phyloP scores from a whole-genome alignment of 2,329 filamentous ascomycete species.

The Dactylellina cionopaga region DNA sequence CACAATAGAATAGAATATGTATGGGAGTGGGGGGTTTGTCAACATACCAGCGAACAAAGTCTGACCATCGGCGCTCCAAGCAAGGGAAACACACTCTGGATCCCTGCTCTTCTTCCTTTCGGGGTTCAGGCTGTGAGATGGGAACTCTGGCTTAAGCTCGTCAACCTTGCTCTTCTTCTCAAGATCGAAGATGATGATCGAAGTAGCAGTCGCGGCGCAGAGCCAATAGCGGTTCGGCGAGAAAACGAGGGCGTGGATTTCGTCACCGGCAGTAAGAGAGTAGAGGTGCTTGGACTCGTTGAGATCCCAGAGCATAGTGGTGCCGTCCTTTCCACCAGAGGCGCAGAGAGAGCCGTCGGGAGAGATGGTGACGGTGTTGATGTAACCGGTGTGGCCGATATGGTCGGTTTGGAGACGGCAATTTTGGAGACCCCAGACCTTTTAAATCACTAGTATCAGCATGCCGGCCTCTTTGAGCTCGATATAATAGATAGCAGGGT shows the following conservation, averaged over 20 bases:
- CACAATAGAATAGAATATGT: background rate
- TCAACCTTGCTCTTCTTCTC: slow-evolving; percentile 99
- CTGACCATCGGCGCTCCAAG: slow-evolving; percentile 98
- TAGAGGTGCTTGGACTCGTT: slow-evolving; percentile 99
- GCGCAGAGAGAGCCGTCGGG: slow-evolving; percentile 51
- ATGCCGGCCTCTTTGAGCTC: background rate
- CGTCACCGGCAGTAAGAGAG: slow-evolving; percentile 98
- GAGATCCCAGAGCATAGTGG: slow-evolving; percentile 64
- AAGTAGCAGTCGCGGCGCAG: slow-evolving; percentile 94
- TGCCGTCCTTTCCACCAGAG: slow-evolving; percentile 50
- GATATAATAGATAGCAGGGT: slow-evolving; percentile 13
- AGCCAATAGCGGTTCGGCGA: slow-evolving; percentile 99
- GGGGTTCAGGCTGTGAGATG: slow-evolving; percentile 74
- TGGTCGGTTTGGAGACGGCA: slow-evolving; percentile 71
- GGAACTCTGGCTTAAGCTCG: slow-evolving; percentile 98
- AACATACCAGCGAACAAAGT: slow-evolving; percentile 87
- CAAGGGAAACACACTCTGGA: slow-evolving; percentile 96
- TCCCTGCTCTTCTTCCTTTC: slow-evolving; percentile 90
- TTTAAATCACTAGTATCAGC: slow-evolving; percentile 64
- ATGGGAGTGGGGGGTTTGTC: background rate
- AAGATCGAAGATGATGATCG: slow-evolving; percentile 99
- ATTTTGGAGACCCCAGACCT: slow-evolving; percentile 71
- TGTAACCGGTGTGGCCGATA: slow-evolving; percentile 73
- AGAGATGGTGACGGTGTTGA: slow-evolving; percentile 52
- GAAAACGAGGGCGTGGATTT: slow-evolving; percentile 99